Evolutionary conservation across 2,329 filamentous ascomycete species (phyloP).

Genomic region (Fusarium sp.): DNA sequence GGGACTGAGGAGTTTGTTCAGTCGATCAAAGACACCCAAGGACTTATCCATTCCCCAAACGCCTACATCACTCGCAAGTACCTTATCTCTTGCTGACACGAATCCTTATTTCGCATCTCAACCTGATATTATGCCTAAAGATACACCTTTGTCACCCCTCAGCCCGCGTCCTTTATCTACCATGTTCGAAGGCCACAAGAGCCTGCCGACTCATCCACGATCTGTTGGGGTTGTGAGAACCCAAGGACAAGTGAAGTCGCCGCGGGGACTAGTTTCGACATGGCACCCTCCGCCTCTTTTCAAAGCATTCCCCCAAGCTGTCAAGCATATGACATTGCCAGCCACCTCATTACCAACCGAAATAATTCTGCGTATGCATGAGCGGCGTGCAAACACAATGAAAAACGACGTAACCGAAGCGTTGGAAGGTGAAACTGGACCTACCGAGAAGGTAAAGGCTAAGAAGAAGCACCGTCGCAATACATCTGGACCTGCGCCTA

Average conservation of each 20-base stretch:
- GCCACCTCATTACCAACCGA: constrained; percentile 78
- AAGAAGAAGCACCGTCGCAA: constrained; percentile 65
- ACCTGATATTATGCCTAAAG: constrained; percentile 55
- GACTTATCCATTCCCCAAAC: constrained; percentile 51
- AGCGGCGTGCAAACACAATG: constrained; percentile 56
- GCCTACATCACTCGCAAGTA: constrained; percentile 56
- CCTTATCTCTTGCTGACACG: constrained; percentile 62
- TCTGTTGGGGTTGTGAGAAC: constrained; percentile 25
- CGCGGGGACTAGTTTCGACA: constrained; percentile 55
- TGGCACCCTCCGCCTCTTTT: constrained; percentile 84
- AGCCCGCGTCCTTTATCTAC: constrained; percentile 45
- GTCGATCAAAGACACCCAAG: constrained; percentile 58
- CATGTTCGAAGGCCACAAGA: constrained; percentile 44
- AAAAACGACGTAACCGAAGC: constrained; percentile 37
- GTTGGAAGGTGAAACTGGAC: constrained; percentile 22
- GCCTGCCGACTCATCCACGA: constrained; percentile 25
- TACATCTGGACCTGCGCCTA: constrained; percentile 57
- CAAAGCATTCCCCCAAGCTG: constrained; percentile 86
- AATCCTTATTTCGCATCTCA: constrained; percentile 59
- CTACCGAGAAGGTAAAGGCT: constrained; percentile 53
- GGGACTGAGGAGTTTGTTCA: constrained; percentile 66
- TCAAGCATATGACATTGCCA: constrained; percentile 79
- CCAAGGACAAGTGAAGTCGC: constrained; percentile 37
- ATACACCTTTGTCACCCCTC: constrained; percentile 48
- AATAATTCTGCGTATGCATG: constrained; percentile 72